Evolutionary conservation across 495 filamentous ascomycete genomes (phyloP).

Genomic region (Parachaetomium inaequale): DNA sequence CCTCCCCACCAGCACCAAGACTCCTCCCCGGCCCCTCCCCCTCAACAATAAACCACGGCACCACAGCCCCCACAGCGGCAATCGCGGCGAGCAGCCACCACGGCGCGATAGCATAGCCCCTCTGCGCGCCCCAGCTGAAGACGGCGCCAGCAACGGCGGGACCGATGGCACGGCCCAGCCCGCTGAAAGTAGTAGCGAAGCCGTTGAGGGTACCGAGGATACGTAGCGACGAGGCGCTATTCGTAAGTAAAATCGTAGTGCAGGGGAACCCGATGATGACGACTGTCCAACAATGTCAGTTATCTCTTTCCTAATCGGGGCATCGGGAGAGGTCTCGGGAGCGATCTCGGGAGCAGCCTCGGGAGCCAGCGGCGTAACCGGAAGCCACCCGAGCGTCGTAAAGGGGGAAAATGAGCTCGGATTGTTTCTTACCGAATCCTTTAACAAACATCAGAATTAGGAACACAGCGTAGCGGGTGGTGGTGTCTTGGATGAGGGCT

Average conservation of each 20-base stretch:
- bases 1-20: conserved; percentile 34
- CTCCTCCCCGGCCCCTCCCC: conserved; percentile 63
- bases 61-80: conserved; percentile 58
- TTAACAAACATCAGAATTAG: conserved; percentile 62
- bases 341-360: too few relatives aligned
- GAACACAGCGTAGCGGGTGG: conserved; percentile 45
- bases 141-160: conserved; percentile 63
- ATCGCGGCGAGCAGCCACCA: conserved; percentile 71
- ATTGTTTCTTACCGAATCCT: too few relatives aligned
- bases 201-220: conserved; percentile 89
- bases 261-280: conserved; percentile 83
- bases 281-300: too few relatives aligned
- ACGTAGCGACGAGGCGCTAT: conserved; percentile 68
- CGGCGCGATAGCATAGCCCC: conserved; percentile 67
- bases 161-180: conserved; percentile 71
- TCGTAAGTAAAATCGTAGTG: conserved; percentile 84
- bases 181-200: conserved; percentile 73
- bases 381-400: too few relatives aligned
- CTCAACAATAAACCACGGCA: conserved; percentile 69
- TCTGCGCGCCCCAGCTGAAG: conserved; percentile 67
- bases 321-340: too few relatives aligned
- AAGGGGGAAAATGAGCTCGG: too few relatives aligned
- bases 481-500: conserved; percentile 51
- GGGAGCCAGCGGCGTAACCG: too few relatives aligned
- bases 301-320: too few relatives aligned